Conservation (phyloP, 1,139 yeast genomes). For the Neolecta irregularis region DNA sequence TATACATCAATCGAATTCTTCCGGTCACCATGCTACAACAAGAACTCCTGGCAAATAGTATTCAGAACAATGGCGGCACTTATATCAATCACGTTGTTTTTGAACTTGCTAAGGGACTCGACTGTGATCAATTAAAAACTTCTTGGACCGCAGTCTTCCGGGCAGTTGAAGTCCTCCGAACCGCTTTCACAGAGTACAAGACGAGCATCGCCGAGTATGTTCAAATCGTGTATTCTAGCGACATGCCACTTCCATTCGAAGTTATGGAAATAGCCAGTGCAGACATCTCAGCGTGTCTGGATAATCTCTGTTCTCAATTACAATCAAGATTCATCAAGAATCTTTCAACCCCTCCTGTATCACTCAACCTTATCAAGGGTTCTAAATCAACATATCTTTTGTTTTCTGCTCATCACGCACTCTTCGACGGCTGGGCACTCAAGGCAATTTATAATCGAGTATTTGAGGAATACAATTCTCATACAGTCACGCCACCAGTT, state of each 20-base stretch:
- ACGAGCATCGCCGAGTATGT: slow-evolving; percentile 12
- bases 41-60: slow-evolving; percentile 16
- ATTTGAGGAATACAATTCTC: no score
- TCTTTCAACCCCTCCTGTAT: no score
- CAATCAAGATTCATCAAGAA: no score
- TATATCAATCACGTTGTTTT: slow-evolving; percentile 16
- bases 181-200: slow-evolving; percentile 15
- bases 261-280: no score
- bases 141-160: slow-evolving; percentile 13
- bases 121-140: slow-evolving; percentile 1
- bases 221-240: slow-evolving; percentile 12
- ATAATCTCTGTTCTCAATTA: no score
- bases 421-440: slow-evolving; percentile 15
- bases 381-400: slow-evolving; percentile 10
- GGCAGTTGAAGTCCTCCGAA: slow-evolving; percentile 15
- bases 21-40: slow-evolving; percentile 18
- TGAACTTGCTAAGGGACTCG: slow-evolving; percentile 9
- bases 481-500: no score
- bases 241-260: no score
- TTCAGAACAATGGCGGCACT: slow-evolving; percentile 11
- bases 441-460: no score
- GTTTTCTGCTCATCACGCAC: slow-evolving; percentile 16
- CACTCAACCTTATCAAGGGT: no score
- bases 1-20: slow-evolving; percentile 2
- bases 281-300: no score